Evolutionary conservation across 2,329 filamentous ascomycete genomes (phyloP).

Genomic region (Leptoxyphium fumago): DNA sequence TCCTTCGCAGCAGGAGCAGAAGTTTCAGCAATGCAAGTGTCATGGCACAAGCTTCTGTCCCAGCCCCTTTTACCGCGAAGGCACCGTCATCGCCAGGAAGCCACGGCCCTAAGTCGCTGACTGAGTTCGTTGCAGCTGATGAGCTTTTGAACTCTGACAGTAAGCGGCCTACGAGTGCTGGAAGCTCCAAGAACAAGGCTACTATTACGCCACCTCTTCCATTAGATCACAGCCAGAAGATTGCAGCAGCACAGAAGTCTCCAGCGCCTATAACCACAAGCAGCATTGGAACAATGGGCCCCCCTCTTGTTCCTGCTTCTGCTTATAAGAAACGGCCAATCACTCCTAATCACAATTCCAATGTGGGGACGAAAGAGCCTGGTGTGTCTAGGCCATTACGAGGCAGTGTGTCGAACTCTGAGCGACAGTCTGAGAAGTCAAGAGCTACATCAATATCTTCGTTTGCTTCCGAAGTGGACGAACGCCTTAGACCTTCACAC

Average conservation of each 20-base stretch:
- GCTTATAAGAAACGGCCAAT: conserved; percentile 37
- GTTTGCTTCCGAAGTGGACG: conserved; percentile 86
- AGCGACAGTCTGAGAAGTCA: not conserved
- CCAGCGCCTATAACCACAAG: conserved; percentile 29
- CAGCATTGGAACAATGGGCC: conserved; percentile 51
- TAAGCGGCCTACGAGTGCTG: conserved; percentile 55
- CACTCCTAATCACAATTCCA: conserved; percentile 11
- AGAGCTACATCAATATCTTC: conserved; percentile 59
- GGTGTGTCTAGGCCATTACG: conserved; percentile 42
- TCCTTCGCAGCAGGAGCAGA: conserved; percentile 44
- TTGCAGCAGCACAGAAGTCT: conserved; percentile 52
- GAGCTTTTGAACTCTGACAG: conserved; percentile 1
- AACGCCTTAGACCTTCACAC: conserved; percentile 45
- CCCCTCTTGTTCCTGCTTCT: conserved; percentile 70
- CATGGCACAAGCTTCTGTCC: not conserved
- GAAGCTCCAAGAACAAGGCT: conserved; percentile 41
- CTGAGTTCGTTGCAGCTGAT: conserved; percentile 3
- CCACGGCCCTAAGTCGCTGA: conserved; percentile 5
- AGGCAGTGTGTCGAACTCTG: conserved; percentile 18
- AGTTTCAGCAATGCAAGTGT: not conserved
- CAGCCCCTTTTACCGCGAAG: not conserved
- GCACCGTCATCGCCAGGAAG: not conserved
- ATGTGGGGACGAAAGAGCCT: conserved; percentile 22
- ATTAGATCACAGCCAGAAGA: conserved; percentile 66
- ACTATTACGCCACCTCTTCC: conserved; percentile 58